Evolutionary conservation across 225 moss, liverwort and hornwort species (phyloP).

Genomic region (Pleurozium schreberi): DNA sequence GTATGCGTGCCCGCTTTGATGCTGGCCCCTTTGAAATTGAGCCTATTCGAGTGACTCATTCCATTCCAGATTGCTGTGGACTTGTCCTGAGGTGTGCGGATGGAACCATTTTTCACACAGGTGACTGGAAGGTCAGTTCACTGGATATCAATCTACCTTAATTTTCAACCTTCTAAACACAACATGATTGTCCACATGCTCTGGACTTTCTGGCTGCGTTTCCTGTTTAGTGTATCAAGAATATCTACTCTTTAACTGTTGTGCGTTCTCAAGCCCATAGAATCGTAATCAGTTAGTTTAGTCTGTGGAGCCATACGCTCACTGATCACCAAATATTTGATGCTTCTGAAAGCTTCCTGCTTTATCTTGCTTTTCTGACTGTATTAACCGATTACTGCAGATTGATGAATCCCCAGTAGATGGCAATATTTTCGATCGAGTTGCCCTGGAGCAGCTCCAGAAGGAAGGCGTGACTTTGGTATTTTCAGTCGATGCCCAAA

Average conservation of each 20-base stretch:
- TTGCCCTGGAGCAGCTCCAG: conserved; percentile 77
- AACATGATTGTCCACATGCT: not conserved
- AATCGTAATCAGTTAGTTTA: not conserved
- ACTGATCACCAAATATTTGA: not conserved
- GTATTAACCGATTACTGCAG: conserved; percentile 23
- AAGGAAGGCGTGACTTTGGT: conserved; percentile 99
- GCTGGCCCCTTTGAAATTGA: conserved; percentile 98
- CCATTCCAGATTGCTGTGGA: conserved; percentile 97
- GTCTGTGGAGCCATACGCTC: no score
- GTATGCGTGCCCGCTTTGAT: conserved; percentile 67
- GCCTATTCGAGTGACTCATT: conserved; percentile 92
- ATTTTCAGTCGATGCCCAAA: not conserved
- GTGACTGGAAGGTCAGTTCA: conserved; percentile 89
- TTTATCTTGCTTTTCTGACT: not conserved
- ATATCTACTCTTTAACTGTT: not conserved
- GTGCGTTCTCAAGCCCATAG: not conserved
- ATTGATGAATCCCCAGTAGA: conserved; percentile 99
- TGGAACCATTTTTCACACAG: conserved; percentile 92
- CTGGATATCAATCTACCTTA: not conserved
- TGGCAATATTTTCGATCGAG: conserved; percentile 88
- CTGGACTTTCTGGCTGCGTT: not conserved
- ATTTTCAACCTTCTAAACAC: not conserved
- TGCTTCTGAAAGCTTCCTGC: not conserved
- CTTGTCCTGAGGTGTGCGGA: conserved; percentile 81
- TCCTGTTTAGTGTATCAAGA: not conserved